These are phyloP conservation scores for Eurotiales sp. DNA, from an alignment of 2,329 filamentous ascomycete species.

Conservation along the genomic window DNA sequence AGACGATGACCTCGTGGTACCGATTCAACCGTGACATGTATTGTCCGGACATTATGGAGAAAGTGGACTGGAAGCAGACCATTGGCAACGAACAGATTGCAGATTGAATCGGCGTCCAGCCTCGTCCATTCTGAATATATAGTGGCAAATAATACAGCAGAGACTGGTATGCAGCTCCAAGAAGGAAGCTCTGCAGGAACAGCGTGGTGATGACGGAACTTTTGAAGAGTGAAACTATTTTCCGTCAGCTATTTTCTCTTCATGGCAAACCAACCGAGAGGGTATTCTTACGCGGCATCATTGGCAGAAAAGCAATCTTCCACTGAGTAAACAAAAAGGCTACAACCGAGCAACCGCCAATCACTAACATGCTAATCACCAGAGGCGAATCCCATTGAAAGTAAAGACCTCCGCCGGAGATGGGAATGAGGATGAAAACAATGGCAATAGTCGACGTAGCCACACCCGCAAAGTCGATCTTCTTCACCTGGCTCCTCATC, in stretches of 20 bases:
- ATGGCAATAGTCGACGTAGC: slow-evolving; percentile 54
- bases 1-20: slow-evolving; percentile 58
- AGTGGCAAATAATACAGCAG: slow-evolving; percentile 60
- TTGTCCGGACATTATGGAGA: slow-evolving; percentile 47
- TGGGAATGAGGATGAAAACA: slow-evolving; percentile 59
- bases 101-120: slow-evolving; percentile 44
- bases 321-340: slow-evolving; percentile 55
- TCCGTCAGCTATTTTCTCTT: not conserved
- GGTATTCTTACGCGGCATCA: slow-evolving; percentile 49
- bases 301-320: slow-evolving; percentile 54
- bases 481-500: slow-evolving; percentile 47
- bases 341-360: slow-evolving; percentile 46
- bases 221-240: slow-evolving; percentile 48
- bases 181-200: slow-evolving; percentile 56
- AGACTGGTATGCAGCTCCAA: slow-evolving; percentile 58
- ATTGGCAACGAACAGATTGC: slow-evolving; percentile 52
- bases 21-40: slow-evolving; percentile 57
- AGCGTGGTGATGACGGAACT: slow-evolving; percentile 53
- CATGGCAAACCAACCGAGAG: slow-evolving; percentile 8
- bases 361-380: slow-evolving; percentile 57
- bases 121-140: slow-evolving; percentile 58
- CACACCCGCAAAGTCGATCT: slow-evolving; percentile 59
- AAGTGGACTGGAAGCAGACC: slow-evolving; percentile 43
- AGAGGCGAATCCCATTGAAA: slow-evolving; percentile 56
- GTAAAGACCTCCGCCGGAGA: slow-evolving; percentile 58